Conservation (phyloP, 1,284 basidiomycete genomes). For the Inonotus obliquus region DNA sequence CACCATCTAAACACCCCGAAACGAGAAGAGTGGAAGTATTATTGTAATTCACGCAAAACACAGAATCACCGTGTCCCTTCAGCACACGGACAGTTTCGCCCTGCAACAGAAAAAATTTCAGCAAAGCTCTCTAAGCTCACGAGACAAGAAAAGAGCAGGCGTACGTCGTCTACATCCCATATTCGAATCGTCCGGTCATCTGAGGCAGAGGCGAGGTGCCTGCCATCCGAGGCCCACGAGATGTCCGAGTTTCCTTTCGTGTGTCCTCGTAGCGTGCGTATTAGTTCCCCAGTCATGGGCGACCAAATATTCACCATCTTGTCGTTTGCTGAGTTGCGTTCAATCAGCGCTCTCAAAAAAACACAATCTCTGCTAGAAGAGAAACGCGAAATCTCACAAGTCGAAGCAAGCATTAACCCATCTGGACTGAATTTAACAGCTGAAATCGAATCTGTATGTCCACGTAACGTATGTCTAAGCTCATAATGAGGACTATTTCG, state of each 20-base stretch:
- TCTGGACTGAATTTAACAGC: conserved; percentile 84
- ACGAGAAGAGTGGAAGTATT: conserved; percentile 83
- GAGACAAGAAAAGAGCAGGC: conserved; percentile 29
- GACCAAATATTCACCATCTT: conserved; percentile 78
- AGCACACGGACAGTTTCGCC: conserved; percentile 64
- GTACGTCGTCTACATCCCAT: conserved; percentile 77
- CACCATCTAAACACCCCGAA: conserved; percentile 90
- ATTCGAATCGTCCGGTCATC: conserved; percentile 85
- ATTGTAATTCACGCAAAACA: conserved; percentile 92
- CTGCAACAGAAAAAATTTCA: conserved; percentile 34
- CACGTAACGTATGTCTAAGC: conserved; percentile 57
- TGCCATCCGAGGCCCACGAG: conserved; percentile 80
- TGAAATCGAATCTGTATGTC: conserved; percentile 75
- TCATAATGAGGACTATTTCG: conserved; percentile 68
- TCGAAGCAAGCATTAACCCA: conserved; percentile 74
- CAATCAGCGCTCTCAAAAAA: not conserved
- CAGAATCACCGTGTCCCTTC: conserved; percentile 81
- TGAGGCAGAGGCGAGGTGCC: conserved; percentile 81
- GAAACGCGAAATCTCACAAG: conserved; percentile 53
- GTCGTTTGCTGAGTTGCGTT: conserved; percentile 56
- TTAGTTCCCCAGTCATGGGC: conserved; percentile 68
- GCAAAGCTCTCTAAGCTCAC: not conserved
- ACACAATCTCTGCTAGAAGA: not conserved
- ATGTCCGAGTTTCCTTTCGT: conserved; percentile 85
- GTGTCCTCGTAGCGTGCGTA: conserved; percentile 69